Evolutionary conservation across 306 rosid species (phyloP).

Genomic region (Cucumis sativus): Cucumber_9930_V3 NC_026658.2:2301501-2302000

Average conservation of each 20-base stretch:
- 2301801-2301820: constrained; percentile 38
- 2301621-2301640: not conserved
- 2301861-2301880: not conserved
- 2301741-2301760: constrained; percentile 38
- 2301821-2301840: not conserved
- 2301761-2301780: constrained; percentile 83
- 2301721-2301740: constrained; percentile 65
- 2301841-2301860: not conserved
- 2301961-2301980: not conserved
- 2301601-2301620: not conserved
- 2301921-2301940: not conserved
- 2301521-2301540: not conserved
- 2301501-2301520: not conserved
- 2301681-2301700: not conserved
- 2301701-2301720: constrained; percentile 8
- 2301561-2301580: not conserved
- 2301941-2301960: not conserved
- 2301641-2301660: not conserved
- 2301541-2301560: not conserved
- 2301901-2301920: not conserved
- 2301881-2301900: not conserved
- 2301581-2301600: not conserved
- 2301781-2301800: constrained; percentile 67
- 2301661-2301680: not conserved
- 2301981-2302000: not conserved